Conservation (phyloP, 805 yeast species). For the Candida incommunis region DNA sequence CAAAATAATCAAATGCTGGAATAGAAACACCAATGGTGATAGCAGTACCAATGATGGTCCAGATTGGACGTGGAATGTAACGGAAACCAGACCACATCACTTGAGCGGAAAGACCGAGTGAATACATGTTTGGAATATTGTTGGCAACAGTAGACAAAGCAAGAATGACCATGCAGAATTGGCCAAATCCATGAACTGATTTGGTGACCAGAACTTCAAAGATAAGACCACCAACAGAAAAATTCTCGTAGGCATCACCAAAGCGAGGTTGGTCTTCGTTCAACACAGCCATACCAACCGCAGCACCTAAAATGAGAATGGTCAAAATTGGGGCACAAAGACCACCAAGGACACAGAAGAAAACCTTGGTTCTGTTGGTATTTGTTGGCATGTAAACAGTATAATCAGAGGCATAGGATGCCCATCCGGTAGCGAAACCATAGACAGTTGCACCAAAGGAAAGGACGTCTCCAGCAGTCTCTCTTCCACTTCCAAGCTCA, state of each 20-base stretch:
- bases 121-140: constrained; percentile 89
- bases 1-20: constrained; percentile 72
- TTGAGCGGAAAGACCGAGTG: constrained; percentile 78
- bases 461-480: constrained; percentile 62
- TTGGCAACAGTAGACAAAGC: constrained; percentile 81
- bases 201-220: constrained; percentile 65
- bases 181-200: constrained; percentile 78
- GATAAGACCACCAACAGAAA: constrained; percentile 66
- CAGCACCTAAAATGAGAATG: constrained; percentile 75
- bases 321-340: constrained; percentile 54
- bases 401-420: constrained; percentile 84
- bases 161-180: constrained; percentile 73
- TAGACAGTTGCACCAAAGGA: constrained; percentile 72
- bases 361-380: constrained; percentile 44
- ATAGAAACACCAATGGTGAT: constrained; percentile 75
- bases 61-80: constrained; percentile 64
- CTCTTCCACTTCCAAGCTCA: constrained; percentile 37
- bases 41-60: constrained; percentile 69
- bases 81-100: constrained; percentile 65
- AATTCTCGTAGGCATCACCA: constrained; percentile 32
- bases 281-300: constrained; percentile 56
- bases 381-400: constrained; percentile 71
- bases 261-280: constrained; percentile 28
- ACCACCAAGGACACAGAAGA: constrained; percentile 50
- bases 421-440: constrained; percentile 93